A percentile compares a stretch with the other conserved stretches of the same genome.
Evolutionary conservation across 1,284 basidiomycete genomes (phyloP).

Genomic region (Trichosporon faecale): DNA sequence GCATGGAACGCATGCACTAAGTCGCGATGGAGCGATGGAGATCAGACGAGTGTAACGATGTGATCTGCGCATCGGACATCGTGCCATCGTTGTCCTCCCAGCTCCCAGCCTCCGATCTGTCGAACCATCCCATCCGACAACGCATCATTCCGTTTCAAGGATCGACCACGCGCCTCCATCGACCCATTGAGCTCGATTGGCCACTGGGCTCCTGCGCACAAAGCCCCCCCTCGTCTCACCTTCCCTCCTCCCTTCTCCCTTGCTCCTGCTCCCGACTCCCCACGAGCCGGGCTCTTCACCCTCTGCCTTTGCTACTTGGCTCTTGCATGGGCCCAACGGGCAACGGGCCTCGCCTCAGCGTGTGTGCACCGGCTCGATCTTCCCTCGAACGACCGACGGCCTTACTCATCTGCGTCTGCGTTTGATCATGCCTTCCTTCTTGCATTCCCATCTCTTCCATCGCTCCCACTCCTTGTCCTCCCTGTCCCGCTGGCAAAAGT

Average conservation of each 20-base stretch:
- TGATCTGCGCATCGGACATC: neutral
- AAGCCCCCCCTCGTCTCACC: neutral
- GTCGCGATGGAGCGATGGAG: neutral
- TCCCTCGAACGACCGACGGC: neutral
- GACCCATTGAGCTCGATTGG: neutral
- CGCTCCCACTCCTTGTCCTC: neutral
- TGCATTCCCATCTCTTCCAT: neutral
- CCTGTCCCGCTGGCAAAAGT: neutral
- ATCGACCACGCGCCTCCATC: neutral
- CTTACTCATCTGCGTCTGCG: neutral
- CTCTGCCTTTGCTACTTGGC: neutral
- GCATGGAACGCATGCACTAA: neutral
- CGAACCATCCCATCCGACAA: no score
- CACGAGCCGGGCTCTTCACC: neutral
- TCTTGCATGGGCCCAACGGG: neutral
- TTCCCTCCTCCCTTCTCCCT: neutral
- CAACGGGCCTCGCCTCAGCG: neutral
- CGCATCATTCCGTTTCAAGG: neutral
- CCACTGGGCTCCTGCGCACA: neutral
- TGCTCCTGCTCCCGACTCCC: neutral
- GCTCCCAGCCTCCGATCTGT: neutral
- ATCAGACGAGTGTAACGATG: neutral
- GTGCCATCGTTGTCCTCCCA: neutral
- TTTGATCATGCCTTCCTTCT: neutral
- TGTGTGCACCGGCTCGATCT: neutral